Evolutionary conservation across 2,329 filamentous ascomycete genomes (phyloP).

Genomic region (Gnomoniopsis smithogilvyi): DNA sequence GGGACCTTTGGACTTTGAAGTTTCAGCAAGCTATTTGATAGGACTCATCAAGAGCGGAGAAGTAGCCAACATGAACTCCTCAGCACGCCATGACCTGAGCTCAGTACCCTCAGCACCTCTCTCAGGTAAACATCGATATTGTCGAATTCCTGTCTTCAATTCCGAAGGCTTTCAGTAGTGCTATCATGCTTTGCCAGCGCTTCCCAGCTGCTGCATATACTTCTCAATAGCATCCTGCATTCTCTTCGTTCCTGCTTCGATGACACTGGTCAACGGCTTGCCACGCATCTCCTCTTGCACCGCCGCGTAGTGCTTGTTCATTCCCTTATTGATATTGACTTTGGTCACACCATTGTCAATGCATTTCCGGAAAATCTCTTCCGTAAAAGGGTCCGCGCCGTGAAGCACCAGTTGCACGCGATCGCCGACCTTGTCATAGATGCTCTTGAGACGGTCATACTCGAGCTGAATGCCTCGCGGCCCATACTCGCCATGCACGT

Average conservation of each 20-base stretch:
- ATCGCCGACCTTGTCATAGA: conserved; percentile 41
- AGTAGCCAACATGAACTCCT: too few relatives aligned
- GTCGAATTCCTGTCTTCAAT: background rate
- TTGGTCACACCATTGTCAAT: conserved; percentile 44
- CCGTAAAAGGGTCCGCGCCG: conserved; percentile 44
- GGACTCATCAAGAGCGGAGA: too few relatives aligned
- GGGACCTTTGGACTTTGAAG: too few relatives aligned
- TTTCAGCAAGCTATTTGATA: too few relatives aligned
- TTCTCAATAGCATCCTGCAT: conserved; percentile 48
- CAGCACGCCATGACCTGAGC: too few relatives aligned
- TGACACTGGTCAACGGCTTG: conserved; percentile 43
- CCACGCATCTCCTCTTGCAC: conserved; percentile 43
- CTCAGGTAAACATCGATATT: background rate
- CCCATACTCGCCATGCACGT: conserved; percentile 73
- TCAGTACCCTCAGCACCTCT: too few relatives aligned
- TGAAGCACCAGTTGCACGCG: conserved; percentile 45
- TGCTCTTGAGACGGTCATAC: conserved; percentile 47
- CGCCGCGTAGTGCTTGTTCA: conserved; percentile 45
- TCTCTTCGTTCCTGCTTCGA: conserved; percentile 41
- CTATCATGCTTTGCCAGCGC: conserved; percentile 39
- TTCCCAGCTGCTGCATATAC: conserved; percentile 43
- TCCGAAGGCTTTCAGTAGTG: background rate
- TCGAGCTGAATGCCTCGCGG: conserved; percentile 61
- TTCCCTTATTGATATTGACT: conserved; percentile 50
- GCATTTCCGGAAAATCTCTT: conserved; percentile 41